Base-by-base conservation (phyloP, 2,329 filamentous ascomycete species). In the Penicillium italicum region DNA sequence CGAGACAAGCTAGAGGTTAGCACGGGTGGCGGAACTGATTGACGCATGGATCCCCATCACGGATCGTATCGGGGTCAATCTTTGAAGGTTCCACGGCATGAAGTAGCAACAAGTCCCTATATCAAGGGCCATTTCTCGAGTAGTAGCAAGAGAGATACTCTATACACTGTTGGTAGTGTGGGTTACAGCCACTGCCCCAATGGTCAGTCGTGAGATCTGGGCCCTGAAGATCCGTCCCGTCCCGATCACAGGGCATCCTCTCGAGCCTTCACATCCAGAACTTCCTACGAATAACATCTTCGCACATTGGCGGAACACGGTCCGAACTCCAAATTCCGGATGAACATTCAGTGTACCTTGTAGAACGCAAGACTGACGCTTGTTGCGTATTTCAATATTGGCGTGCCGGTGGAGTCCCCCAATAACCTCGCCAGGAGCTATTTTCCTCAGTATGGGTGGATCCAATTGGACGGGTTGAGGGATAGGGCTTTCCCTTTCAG, bases 401-500 rank as follows among this genome's bases (percentile, higher is more conserved):
- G 48, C 5, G 26, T 4, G 28, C 11, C 12, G 16, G 53, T 51
- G 53, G 53, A 50, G 14, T 26, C 48, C 34, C 45, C 53, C 40
- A 55, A 45, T 55, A 45, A 14, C 33, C 33, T 51, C 28, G 33
- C 40, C 33, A 26, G 53, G 53, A 55, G 41, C 40, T 45, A 38
- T 51, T 55, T 55, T 55, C 53, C 52, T 26, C 37, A 8, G 22
- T 5, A 11, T 28, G 4, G 26, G 46, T 28, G 52, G 53, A 44
- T 50, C 53, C 34, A 50, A 55, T 43, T 43, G 46, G 46, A 54
- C 40, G 22, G 24, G 33, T 5, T 26, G 33, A 38, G 14, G 9
- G 16, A 31, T 44, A 45, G 40, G 46, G 40, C 46, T 43, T 43
- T 48, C 36, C 24, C 45, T 37, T 22, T n/a, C n/a, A 5, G 18